Conservation (phyloP, 805 yeast genomes). For the Candida insectalens region DNA sequence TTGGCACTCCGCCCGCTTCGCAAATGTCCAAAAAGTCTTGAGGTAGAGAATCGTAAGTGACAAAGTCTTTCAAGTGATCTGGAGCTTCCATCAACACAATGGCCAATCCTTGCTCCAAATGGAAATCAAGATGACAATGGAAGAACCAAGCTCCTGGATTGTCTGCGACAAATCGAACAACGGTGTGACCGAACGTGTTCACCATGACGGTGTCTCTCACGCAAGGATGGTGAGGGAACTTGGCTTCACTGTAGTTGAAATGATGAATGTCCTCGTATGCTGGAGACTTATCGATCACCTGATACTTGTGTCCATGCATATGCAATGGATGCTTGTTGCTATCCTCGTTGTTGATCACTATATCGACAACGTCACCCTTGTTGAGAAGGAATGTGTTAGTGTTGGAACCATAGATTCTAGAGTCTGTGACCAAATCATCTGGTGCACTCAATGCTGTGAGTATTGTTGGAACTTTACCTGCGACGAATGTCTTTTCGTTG, state of each 20-base stretch:
- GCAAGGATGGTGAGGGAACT: conserved; percentile 50
- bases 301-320: conserved; percentile 87
- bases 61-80: conserved; percentile 33
- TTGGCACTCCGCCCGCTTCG: conserved; percentile 32
- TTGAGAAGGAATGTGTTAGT: conserved; percentile 55
- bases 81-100: conserved; percentile 68
- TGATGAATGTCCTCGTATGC: conserved; percentile 47
- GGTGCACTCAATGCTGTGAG: conserved; percentile 57
- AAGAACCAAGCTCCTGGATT: conserved; percentile 94
- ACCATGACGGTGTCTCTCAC: conserved; percentile 65
- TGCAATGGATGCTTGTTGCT: conserved; percentile 96
- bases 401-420: conserved; percentile 64
- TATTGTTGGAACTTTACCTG: conserved; percentile 66
- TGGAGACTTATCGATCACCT: conserved; percentile 59
- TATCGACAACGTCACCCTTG: conserved; percentile 56
- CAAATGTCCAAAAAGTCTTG: conserved; percentile 43
- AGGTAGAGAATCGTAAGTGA: conserved; percentile 24
- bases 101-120: conserved; percentile 74
- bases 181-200: conserved; percentile 58
- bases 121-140: conserved; percentile 90
- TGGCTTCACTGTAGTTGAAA: conserved; percentile 33
- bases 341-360: conserved; percentile 72
- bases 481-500: conserved; percentile 52
- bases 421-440: conserved; percentile 36
- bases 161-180: conserved; percentile 64